A percentile compares a stretch with the other conserved stretches of the same genome.
phyloP scores from a whole-genome alignment of 1,284 basidiomycete species.

The Mycena citricolor region DNA sequence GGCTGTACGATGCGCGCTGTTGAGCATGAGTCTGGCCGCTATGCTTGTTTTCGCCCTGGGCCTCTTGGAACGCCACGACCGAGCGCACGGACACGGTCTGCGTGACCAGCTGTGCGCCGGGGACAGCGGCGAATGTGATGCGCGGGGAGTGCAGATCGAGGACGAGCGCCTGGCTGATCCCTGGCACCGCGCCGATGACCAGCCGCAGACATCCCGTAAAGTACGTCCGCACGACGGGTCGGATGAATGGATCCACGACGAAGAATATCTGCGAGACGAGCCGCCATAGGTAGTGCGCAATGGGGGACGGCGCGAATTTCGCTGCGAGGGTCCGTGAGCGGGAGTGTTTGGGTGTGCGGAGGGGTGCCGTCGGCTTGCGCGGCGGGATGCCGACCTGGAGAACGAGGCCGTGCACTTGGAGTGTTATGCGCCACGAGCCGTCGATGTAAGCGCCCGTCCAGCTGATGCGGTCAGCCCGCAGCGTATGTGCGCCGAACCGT shows the following conservation, averaged over 20 bases:
- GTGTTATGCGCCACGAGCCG: slow-evolving; percentile 50
- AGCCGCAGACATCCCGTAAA: slow-evolving; percentile 57
- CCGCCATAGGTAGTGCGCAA: slow-evolving; percentile 50
- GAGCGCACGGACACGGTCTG: slow-evolving; percentile 54
- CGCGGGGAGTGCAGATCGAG: slow-evolving; percentile 61
- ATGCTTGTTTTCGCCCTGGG: slow-evolving; percentile 35
- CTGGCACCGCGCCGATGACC: slow-evolving; percentile 61
- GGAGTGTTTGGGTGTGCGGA: slow-evolving; percentile 13
- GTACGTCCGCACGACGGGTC: slow-evolving; percentile 57
- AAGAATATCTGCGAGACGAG: slow-evolving; percentile 43
- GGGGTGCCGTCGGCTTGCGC: slow-evolving; percentile 14
- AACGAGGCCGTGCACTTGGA: slow-evolving; percentile 61
- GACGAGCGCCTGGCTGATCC: slow-evolving; percentile 61
- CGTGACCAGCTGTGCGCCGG: slow-evolving; percentile 49
- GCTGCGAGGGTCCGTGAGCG: slow-evolving; percentile 36
- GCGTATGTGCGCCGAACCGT: slow-evolving; percentile 49
- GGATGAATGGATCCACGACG: slow-evolving; percentile 55
- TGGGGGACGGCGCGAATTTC: slow-evolving; percentile 52
- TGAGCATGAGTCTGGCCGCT: slow-evolving; percentile 28
- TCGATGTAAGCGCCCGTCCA: slow-evolving; percentile 52
- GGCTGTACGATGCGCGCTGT: slow-evolving; percentile 39
- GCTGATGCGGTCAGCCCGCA: slow-evolving; percentile 65
- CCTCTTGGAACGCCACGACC: slow-evolving; percentile 52
- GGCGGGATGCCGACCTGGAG: slow-evolving; percentile 47
- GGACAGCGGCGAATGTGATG: slow-evolving; percentile 48